phyloP scores from a whole-genome alignment of 148 eudicot species.

The Suaeda aralocaspica region DNA sequence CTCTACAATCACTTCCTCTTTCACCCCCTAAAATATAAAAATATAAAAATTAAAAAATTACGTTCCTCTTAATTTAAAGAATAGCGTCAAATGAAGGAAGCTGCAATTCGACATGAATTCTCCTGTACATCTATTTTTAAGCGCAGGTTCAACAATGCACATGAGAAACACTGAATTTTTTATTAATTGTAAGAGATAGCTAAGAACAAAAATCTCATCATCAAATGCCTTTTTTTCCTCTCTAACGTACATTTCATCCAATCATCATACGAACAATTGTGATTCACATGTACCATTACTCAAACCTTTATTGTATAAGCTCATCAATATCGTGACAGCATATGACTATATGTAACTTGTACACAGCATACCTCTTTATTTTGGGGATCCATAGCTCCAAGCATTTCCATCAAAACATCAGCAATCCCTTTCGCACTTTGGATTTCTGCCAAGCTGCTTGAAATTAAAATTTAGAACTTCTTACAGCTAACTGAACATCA shows the following conservation, averaged over 20 bases:
- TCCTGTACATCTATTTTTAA: neutral
- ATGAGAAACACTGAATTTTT: neutral
- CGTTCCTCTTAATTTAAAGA: neutral
- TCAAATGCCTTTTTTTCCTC: neutral
- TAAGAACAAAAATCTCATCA: neutral
- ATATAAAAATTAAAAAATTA: neutral
- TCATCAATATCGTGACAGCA: neutral
- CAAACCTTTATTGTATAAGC: neutral
- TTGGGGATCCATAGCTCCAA: constrained; percentile 67
- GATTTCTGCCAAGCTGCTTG: constrained; percentile 67
- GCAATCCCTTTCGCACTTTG: constrained; percentile 73
- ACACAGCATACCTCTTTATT: constrained; percentile 30
- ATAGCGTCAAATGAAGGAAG: neutral
- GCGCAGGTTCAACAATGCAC: neutral
- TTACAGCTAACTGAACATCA: neutral
- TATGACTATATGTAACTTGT: neutral
- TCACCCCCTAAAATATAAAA: constrained; percentile 48
- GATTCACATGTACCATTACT: neutral
- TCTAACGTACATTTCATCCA: neutral
- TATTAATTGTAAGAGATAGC: neutral
- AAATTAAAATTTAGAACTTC: neutral
- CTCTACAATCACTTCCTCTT: constrained; percentile 82
- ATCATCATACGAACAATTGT: neutral
- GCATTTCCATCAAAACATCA: constrained; percentile 76
- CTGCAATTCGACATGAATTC: neutral